Base-by-base conservation (phyloP, 1,284 basidiomycete species). In the Kalmanozyma brasiliensis region DNA sequence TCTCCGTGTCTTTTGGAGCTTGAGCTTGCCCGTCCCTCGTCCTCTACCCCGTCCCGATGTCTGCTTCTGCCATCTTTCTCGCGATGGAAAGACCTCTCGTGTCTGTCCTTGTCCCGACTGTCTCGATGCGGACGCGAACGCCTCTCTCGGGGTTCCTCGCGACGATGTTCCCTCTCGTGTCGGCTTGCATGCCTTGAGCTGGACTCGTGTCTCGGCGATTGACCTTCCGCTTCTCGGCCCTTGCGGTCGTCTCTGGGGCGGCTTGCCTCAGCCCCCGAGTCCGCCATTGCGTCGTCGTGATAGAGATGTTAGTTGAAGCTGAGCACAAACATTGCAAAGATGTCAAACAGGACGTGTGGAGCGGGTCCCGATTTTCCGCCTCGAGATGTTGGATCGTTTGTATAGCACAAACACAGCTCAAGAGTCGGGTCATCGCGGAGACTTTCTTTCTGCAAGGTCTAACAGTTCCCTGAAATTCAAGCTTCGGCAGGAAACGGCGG, bases 401-500 rank as follows among this genome's bases (percentile, higher is more conserved):
- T 29, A 17, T 35, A 16, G 13, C 22, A 13, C 9, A 29, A 14
- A 29, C 0, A 19, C 36, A 13, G 1, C 10, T 20, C 17, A 37
- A 20, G 46, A 32, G 16, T 8, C 52, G 59, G 52, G 46, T 1
- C 16, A 49, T 32, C 23, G 37, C 42, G 52, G 59, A 33, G 35
- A 5, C n/a, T 16, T 33, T 13, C 1, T 13, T 10, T 4, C 5
- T 0, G 2, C 0, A 0, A 8, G 33, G 37, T 37, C 52, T 51
- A 56, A 55, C 59, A 62, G 11, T 11, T n/a, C 4, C 5, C 17
- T 13, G 20, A n/a, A 41, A 3, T 11, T 14, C 13, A 8, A 5
- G 1, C 2, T 17, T 62, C 59, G 59, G 59, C 47, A 20, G 38
- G 52, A 62, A 51, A 55, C 58, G 58, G 58, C 58, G 38, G 35